phyloP scores from a whole-genome alignment of 805 yeast genomes.

The Saccharomycopsis microspora region DNA sequence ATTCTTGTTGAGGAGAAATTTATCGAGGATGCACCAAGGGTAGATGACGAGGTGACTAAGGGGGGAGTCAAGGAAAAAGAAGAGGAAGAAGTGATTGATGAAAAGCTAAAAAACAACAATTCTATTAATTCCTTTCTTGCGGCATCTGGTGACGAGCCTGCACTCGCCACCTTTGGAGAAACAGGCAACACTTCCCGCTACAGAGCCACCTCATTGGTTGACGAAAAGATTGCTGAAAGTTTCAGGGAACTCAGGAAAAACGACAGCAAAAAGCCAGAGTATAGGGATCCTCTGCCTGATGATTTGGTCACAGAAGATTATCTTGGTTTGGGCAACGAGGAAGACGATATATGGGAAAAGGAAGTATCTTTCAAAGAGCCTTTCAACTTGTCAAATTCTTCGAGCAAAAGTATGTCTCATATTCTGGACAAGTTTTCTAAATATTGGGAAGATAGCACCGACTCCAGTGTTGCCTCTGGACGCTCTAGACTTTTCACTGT shows the following conservation, averaged over 20 bases:
- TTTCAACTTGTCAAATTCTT: not conserved
- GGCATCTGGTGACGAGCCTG: too few species aligned
- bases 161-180: too few species aligned
- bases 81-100: too few species aligned
- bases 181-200: too few species aligned
- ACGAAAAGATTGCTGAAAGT: slow-evolving; percentile 3
- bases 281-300: too few species aligned
- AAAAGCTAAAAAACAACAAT: too few species aligned
- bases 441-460: not conserved
- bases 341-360: not conserved
- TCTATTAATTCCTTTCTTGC: too few species aligned
- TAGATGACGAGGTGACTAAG: too few species aligned
- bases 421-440: too few species aligned
- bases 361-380: not conserved
- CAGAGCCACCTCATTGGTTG: not conserved
- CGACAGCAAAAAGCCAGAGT: not conserved
- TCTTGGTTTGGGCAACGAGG: slow-evolving; percentile 5
- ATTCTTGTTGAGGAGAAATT: too few species aligned
- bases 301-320: not conserved
- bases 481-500: slow-evolving; percentile 7
- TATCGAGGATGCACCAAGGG: too few species aligned
- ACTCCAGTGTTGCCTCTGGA: not conserved
- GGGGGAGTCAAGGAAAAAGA: too few species aligned
- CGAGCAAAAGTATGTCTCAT: not conserved
- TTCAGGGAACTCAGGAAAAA: slow-evolving; percentile 1